A percentile compares a stretch with the other conserved stretches of the same genome.
Evolutionary conservation across 2,329 filamentous ascomycete genomes (phyloP).

Genomic region (Pseudogymnoascus sp.): DNA sequence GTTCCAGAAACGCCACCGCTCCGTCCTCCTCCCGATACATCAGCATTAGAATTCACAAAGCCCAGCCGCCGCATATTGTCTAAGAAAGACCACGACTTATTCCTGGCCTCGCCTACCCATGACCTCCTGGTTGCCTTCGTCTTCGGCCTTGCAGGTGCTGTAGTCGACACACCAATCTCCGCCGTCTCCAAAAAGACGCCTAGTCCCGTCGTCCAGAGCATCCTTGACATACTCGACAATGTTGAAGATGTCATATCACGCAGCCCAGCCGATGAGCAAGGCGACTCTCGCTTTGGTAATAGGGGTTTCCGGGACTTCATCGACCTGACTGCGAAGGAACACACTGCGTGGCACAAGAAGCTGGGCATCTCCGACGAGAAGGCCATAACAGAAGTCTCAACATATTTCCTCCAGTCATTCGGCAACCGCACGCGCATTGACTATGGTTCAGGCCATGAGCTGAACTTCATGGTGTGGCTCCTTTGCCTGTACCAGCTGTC

Average conservation of each 20-base stretch:
- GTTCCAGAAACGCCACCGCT: conserved; percentile 69
- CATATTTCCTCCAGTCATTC: conserved; percentile 76
- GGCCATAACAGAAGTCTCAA: conserved; percentile 63
- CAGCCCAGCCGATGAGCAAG: conserved; percentile 76
- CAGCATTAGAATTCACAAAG: conserved; percentile 51
- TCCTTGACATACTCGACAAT: conserved; percentile 63
- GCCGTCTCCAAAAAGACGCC: conserved; percentile 43
- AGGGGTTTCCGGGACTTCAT: conserved; percentile 80
- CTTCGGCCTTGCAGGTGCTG: conserved; percentile 76
- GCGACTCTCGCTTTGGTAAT: conserved; percentile 89
- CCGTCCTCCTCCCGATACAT: conserved; percentile 56
- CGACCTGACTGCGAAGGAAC: conserved; percentile 51
- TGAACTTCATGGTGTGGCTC: conserved; percentile 95
- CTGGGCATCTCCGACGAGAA: conserved; percentile 44
- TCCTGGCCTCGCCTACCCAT: conserved; percentile 69
- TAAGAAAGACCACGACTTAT: conserved; percentile 68
- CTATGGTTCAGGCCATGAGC: conserved; percentile 93
- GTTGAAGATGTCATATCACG: conserved; percentile 57
- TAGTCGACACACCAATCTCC: conserved; percentile 61
- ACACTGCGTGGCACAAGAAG: conserved; percentile 51
- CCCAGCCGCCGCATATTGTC: conserved; percentile 79
- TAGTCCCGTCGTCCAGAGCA: conserved; percentile 50
- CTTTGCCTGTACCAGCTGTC: conserved; percentile 82
- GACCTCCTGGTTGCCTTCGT: conserved; percentile 74
- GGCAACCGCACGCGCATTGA: conserved; percentile 84